Evolutionary conservation across 192 early-diverging fungal species (phyloP).

Genomic region (Coemansia nantahalensis): DNA sequence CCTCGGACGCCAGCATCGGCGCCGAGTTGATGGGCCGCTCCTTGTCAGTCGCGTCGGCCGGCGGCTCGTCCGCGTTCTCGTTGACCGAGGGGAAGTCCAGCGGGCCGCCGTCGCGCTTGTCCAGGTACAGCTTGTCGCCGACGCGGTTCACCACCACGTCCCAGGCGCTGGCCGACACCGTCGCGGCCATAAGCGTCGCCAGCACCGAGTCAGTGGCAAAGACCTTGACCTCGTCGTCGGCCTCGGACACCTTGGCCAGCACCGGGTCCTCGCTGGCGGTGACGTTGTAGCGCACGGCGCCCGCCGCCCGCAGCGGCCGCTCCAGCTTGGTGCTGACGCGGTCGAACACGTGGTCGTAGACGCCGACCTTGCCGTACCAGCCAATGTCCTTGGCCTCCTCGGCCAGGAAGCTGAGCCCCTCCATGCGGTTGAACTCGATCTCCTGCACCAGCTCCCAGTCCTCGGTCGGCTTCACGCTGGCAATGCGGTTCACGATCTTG

Average conservation of each 20-base stretch:
- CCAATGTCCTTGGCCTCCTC: constrained; percentile 80
- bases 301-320: constrained; percentile 64
- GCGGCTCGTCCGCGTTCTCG: constrained; percentile 91
- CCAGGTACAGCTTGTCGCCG: constrained; percentile 80
- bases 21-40: constrained; percentile 81
- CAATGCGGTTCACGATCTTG: constrained; percentile 77
- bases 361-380: constrained; percentile 69
- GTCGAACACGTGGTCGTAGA: constrained; percentile 83
- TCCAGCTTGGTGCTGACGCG: constrained; percentile 79
- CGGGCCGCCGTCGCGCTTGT: constrained; percentile 82
- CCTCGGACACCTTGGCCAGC: constrained; percentile 56
- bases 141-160: constrained; percentile 89
- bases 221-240: constrained; percentile 59
- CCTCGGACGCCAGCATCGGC: constrained; percentile 78
- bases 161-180: constrained; percentile 91
- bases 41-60: constrained; percentile 83
- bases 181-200: constrained; percentile 88
- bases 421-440: constrained; percentile 87
- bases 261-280: constrained; percentile 89
- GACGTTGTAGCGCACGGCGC: constrained; percentile 69
- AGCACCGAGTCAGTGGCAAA: constrained; percentile 91
- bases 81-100: constrained; percentile 91
- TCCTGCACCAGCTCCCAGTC: constrained; percentile 95
- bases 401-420: constrained; percentile 76
- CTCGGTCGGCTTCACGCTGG: constrained; percentile 79